phyloP scores from a whole-genome alignment of 805 yeast genomes.

The Pichia manshurica region DNA sequence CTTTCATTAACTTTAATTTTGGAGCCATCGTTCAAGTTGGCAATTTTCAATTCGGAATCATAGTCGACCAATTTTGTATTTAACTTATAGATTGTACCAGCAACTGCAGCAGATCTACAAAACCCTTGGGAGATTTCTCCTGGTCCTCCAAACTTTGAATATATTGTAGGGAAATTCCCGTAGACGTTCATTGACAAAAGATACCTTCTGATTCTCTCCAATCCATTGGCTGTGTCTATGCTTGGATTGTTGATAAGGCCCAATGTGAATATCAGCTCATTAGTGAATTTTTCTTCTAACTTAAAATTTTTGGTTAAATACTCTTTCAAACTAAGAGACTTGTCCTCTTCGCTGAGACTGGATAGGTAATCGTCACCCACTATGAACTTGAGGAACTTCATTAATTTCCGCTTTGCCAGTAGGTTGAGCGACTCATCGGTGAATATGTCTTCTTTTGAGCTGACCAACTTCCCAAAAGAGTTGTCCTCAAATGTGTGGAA shows the following conservation, averaged over 20 bases:
- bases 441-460: constrained; percentile 88
- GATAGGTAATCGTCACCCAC: constrained; percentile 56
- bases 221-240: constrained; percentile 66
- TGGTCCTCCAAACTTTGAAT: constrained; percentile 90
- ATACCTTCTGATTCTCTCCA: constrained; percentile 78
- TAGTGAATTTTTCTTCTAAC: constrained; percentile 66
- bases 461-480: constrained; percentile 76
- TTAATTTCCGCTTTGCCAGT: constrained; percentile 71
- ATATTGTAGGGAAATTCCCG: constrained; percentile 90
- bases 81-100: constrained; percentile 88
- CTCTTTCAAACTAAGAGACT: constrained; percentile 47
- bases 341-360: constrained; percentile 37
- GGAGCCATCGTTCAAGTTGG: constrained; percentile 71
- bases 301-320: constrained; percentile 64
- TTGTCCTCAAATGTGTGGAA: constrained; percentile 96
- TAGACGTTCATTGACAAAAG: constrained; percentile 81
- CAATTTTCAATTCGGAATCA: constrained; percentile 63
- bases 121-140: constrained; percentile 96
- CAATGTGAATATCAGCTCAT: constrained; percentile 79
- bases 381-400: constrained; percentile 89
- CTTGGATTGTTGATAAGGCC: constrained; percentile 65
- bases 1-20: constrained; percentile 72
- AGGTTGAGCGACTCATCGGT: constrained; percentile 77
- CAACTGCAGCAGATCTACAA: constrained; percentile 97
- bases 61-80: constrained; percentile 59